phyloP scores from a whole-genome alignment of 2,329 filamentous ascomycete genomes.

The Penicillium aurantiogriseum region DNA sequence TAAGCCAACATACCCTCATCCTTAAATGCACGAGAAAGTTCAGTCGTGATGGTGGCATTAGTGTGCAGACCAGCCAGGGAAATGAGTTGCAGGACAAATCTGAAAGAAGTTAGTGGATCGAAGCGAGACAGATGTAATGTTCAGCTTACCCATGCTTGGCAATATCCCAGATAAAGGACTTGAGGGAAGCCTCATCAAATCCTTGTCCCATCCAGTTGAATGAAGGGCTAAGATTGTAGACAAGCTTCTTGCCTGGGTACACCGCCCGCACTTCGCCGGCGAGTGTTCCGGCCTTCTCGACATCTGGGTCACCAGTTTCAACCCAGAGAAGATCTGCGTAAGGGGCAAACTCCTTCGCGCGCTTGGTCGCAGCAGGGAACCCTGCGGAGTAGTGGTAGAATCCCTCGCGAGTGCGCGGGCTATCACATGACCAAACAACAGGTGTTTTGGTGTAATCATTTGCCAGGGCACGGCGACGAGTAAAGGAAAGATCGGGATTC shows the following conservation, averaged over 20 bases:
- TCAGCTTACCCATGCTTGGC: conserved; percentile 75
- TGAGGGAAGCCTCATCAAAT: conserved; percentile 77
- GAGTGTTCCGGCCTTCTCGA: conserved; percentile 72
- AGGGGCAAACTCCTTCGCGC: conserved; percentile 84
- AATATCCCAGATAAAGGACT: conserved; percentile 94
- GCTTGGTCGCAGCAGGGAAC: conserved; percentile 84
- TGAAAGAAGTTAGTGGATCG: conserved; percentile 25
- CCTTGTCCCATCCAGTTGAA: conserved; percentile 99
- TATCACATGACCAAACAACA: conserved; percentile 85
- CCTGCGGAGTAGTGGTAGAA: conserved; percentile 59
- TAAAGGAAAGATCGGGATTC: conserved; percentile 73
- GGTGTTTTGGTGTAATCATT: conserved; percentile 63
- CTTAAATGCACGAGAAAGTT: conserved; percentile 80
- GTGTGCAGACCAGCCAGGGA: conserved; percentile 64
- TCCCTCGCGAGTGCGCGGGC: conserved; percentile 88
- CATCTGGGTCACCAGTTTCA: conserved; percentile 86
- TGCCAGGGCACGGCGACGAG: conserved; percentile 72
- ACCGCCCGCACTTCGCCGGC: conserved; percentile 69
- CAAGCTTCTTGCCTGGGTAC: conserved; percentile 78
- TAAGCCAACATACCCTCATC: conserved; percentile 95
- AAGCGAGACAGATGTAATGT: background rate
- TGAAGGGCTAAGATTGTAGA: conserved; percentile 93
- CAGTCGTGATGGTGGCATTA: conserved; percentile 63
- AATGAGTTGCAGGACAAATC: conserved; percentile 64
- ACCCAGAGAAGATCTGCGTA: conserved; percentile 97